Conservation (phyloP, 768 basidiomycete genomes). For the Mycena venus region DNA sequence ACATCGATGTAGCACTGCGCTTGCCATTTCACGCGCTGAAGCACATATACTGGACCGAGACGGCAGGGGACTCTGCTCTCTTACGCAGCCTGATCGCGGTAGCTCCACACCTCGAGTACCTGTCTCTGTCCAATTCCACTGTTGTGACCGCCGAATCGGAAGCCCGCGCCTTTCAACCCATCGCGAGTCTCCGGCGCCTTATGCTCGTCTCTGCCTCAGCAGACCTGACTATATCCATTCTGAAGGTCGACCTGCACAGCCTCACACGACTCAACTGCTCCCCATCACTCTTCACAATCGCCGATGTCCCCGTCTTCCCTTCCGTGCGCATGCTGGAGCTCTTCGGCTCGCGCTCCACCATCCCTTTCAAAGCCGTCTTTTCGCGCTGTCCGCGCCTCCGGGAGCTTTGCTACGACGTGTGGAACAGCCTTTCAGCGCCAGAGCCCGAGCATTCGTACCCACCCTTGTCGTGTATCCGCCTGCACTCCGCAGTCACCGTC, state of each 20-base stretch:
- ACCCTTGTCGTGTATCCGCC: not conserved
- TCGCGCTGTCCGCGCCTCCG: slow-evolving; percentile 7
- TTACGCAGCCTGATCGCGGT: not conserved
- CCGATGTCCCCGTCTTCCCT: not conserved
- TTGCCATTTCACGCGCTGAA: not conserved
- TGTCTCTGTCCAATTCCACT: not conserved
- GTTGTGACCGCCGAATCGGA: not conserved
- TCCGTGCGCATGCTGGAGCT: not conserved
- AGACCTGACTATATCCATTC: not conserved
- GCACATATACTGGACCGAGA: slow-evolving; percentile 3
- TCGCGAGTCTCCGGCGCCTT: not conserved
- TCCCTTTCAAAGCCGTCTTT: slow-evolving; percentile 9
- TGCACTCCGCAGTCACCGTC: not conserved
- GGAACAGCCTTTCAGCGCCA: not conserved
- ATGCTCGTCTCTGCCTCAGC: not conserved
- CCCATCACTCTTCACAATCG: not conserved
- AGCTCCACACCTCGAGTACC: not conserved
- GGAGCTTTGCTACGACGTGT: slow-evolving; percentile 19
- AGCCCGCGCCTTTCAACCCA: not conserved
- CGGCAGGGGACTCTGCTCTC: not conserved
- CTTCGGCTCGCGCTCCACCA: not conserved
- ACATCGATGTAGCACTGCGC: not conserved
- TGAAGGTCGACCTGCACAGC: not conserved
- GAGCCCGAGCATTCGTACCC: not conserved
- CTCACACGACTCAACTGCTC: slow-evolving; percentile 4